Evolutionary conservation across 352 stramenopile genomes (phyloP), one percentile per base, ranked within the genome.

Genomic region (Pythium periplocum): DNA sequence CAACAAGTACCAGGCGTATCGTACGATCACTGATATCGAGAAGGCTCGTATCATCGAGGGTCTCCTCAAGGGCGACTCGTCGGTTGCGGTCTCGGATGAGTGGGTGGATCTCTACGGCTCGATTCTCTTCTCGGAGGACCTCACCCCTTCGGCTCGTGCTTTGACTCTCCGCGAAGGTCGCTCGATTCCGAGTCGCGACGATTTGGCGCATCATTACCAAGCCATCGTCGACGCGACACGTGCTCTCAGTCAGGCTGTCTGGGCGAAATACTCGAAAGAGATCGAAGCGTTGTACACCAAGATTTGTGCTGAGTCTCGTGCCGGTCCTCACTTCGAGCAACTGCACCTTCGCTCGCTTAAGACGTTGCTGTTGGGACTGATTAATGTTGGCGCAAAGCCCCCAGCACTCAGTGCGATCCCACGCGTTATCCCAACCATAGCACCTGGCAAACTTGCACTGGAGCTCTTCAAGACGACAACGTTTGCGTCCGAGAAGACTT

Each of bases 1-100:
- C 6, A 90, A 90, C 64, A 85, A 85, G 60, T 90, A 87, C 50
- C 73, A 86, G 53, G 79, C 76, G 4, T 90, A 88, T 61, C 77
- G 79, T 48, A 75, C 66, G 42, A 69, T 90, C 12, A 76, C 77
- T 26, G 75, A 90, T 61, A 58, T 64, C 8, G 75, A 87, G 55
- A 87, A 90, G 65, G 75, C 76, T 12, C 78, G 75, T 47, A 66
- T 87, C 40, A 86, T 90, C 53, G 71, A 90, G 55, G 72, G 71
- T 36, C 48, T 89, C 32, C 52, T 83, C 26, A 76, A 68, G 48
- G 64, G 60, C 51, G 58, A 86, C 47, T 68, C 55, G 50, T 53
- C 73, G 45, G 73, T 82, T 6, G 61, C 71, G 49, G 86, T 90
- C 56, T 86, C 74, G 30, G 53, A 66, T 8, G 71, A 72, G 17